phyloP scores from a whole-genome alignment of 2,329 filamentous ascomycete genomes.

The Pezicula radicicola region DNA sequence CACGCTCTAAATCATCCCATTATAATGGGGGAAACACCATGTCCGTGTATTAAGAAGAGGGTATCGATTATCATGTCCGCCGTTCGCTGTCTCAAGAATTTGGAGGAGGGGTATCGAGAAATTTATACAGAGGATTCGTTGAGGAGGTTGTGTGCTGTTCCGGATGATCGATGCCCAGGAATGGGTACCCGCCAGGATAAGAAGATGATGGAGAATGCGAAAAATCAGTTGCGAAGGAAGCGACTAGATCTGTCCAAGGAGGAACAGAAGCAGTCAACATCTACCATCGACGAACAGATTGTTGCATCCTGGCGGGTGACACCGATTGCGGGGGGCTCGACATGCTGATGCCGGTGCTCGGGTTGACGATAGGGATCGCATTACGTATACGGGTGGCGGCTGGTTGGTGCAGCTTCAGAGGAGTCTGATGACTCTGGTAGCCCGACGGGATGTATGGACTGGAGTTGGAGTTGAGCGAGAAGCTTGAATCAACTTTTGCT shows the following conservation, averaged over 20 bases:
- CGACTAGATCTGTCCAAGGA: conserved; percentile 16
- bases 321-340: conserved; percentile 80
- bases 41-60: conserved; percentile 25
- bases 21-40: conserved; percentile 23
- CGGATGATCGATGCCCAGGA: conserved; percentile 27
- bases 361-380: conserved; percentile 97
- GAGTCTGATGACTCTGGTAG: conserved; percentile 63
- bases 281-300: conserved; percentile 28
- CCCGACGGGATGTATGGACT: conserved; percentile 63
- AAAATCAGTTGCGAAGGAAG: conserved; percentile 26
- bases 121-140: conserved; percentile 33
- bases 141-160: conserved; percentile 22
- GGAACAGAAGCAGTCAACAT: conserved; percentile 17
- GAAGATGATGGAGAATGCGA: conserved; percentile 23
- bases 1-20: conserved; percentile 29
- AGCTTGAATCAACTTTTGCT: conserved; percentile 70
- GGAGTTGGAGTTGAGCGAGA: conserved; percentile 68
- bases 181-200: conserved; percentile 24
- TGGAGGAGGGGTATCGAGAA: conserved; percentile 14
- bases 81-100: conserved; percentile 28
- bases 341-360: conserved; percentile 82
- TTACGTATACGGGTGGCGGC: conserved; percentile 86
- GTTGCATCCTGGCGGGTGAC: conserved; percentile 59
- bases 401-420: conserved; percentile 85
- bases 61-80: conserved; percentile 29